phyloP scores from a whole-genome alignment of 108 stramenopile species.

The Cyclotella cryptica region DNA sequence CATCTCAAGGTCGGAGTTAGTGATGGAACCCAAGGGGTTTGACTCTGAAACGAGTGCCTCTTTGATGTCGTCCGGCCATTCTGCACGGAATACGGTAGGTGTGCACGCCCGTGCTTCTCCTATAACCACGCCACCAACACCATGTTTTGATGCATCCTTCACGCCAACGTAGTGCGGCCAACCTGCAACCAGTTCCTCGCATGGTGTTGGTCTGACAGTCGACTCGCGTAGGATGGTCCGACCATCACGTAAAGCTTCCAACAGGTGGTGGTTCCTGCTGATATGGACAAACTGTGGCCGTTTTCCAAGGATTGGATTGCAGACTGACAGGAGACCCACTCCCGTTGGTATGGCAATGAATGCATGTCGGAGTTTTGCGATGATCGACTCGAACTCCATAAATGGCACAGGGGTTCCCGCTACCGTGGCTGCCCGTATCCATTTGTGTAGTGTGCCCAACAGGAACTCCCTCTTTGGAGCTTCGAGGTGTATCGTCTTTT shows the following conservation, averaged over 20 bases:
- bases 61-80: background rate
- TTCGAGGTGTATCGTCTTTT: too few relatives aligned
- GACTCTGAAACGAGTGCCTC: background rate
- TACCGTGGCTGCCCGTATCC: background rate
- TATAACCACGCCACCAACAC: too few relatives aligned
- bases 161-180: background rate
- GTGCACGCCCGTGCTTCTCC: background rate
- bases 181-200: background rate
- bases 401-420: background rate
- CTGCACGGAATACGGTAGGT: background rate
- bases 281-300: background rate
- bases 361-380: constrained; percentile 7
- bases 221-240: background rate
- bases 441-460: background rate
- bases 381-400: constrained; percentile 11
- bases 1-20: too few relatives aligned
- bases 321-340: background rate
- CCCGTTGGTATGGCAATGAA: constrained; percentile 15
- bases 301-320: background rate
- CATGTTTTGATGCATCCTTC: too few relatives aligned
- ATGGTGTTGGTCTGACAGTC: background rate
- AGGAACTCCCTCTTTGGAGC: background rate
- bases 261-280: background rate
- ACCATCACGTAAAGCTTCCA: background rate
- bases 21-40: too few relatives aligned